phyloP scores from a whole-genome alignment of 148 eudicot genomes.

The Cornus kousa region DNA sequence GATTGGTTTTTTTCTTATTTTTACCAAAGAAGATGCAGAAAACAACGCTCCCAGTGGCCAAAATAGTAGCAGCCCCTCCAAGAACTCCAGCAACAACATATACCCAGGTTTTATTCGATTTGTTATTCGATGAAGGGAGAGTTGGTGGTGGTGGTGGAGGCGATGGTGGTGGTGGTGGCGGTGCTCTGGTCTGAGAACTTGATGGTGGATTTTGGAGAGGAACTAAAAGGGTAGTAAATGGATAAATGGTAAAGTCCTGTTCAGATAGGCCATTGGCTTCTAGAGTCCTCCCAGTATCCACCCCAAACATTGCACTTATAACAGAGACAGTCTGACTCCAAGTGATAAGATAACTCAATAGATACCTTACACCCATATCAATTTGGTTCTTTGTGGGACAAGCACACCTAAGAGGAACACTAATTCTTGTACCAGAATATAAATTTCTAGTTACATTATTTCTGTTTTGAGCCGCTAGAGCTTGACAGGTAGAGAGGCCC shows the following conservation, averaged over 20 bases:
- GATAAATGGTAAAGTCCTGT: slow-evolving; percentile 38
- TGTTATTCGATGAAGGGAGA: slow-evolving; percentile 12
- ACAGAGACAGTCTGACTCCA: slow-evolving; percentile 21
- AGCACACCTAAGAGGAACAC: slow-evolving; percentile 79
- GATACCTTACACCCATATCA: slow-evolving; percentile 52
- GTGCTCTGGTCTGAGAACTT: slow-evolving; percentile 31
- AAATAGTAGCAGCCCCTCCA: slow-evolving; percentile 35
- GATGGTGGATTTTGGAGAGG: slow-evolving; percentile 62
- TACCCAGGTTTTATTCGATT: slow-evolving; percentile 43
- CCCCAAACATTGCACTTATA: slow-evolving; percentile 53
- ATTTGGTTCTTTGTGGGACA: slow-evolving; percentile 76
- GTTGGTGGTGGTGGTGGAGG: slow-evolving; percentile 27
- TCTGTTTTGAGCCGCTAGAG: slow-evolving; percentile 46
- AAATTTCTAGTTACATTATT: slow-evolving; percentile 27
- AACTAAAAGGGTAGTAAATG: slow-evolving; percentile 68
- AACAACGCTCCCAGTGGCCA: slow-evolving; percentile 22
- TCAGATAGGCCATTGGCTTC: slow-evolving; percentile 63
- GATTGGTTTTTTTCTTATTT: slow-evolving; percentile 33
- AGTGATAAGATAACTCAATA: slow-evolving; percentile 58
- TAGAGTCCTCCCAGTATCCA: slow-evolving; percentile 39
- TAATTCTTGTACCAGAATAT: slow-evolving; percentile 32
- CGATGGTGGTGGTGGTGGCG: slow-evolving; percentile 38
- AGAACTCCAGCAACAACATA: slow-evolving; percentile 52
- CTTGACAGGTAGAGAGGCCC: slow-evolving; percentile 70
- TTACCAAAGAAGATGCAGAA: slow-evolving; percentile 35